These are phyloP conservation scores for Scheffersomyces lignosus DNA, from an alignment of 805 yeast species.

Conservation along the genomic window DNA sequence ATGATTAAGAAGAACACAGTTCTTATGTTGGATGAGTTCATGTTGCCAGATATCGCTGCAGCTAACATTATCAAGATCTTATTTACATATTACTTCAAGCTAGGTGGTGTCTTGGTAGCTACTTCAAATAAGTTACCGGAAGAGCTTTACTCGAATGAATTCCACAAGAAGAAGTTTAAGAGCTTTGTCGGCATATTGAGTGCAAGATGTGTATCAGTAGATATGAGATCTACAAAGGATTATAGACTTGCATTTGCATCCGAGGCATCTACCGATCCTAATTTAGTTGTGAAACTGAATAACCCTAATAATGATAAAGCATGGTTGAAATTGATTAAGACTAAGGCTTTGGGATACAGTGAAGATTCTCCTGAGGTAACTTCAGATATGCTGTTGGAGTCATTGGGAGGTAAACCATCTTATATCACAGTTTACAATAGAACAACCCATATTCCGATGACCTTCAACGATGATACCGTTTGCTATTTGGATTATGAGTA, in stretches of 20 bases:
- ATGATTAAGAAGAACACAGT: slow-evolving; percentile 59
- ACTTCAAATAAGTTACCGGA: slow-evolving; percentile 74
- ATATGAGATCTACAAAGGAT: slow-evolving; percentile 60
- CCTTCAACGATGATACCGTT: slow-evolving; percentile 32
- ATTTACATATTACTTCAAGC: slow-evolving; percentile 66
- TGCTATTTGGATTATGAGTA: slow-evolving; percentile 53
- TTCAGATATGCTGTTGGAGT: slow-evolving; percentile 4
- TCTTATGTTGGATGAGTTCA: slow-evolving; percentile 68
- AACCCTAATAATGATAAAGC: slow-evolving; percentile 21
- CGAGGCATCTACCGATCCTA: slow-evolving; percentile 20
- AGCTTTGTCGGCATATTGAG: slow-evolving; percentile 57
- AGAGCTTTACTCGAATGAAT: slow-evolving; percentile 65
- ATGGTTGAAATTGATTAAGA: slow-evolving; percentile 37
- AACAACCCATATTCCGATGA: slow-evolving; percentile 45
- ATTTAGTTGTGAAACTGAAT: slow-evolving; percentile 30
- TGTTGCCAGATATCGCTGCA: slow-evolving; percentile 74
- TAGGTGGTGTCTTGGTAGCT: slow-evolving; percentile 75
- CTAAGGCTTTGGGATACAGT: slow-evolving; percentile 15
- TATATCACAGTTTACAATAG: slow-evolving; percentile 58
- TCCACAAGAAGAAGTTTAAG: slow-evolving; percentile 57
- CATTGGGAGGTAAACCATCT: slow-evolving; percentile 19
- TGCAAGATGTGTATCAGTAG: slow-evolving; percentile 58
- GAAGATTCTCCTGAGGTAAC: slow-evolving; percentile 5
- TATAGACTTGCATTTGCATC: slow-evolving; percentile 44
- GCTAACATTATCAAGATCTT: slow-evolving; percentile 66